These are phyloP conservation scores for Candida orba DNA, from an alignment of 805 yeast genomes.

Conservation along the genomic window DNA sequence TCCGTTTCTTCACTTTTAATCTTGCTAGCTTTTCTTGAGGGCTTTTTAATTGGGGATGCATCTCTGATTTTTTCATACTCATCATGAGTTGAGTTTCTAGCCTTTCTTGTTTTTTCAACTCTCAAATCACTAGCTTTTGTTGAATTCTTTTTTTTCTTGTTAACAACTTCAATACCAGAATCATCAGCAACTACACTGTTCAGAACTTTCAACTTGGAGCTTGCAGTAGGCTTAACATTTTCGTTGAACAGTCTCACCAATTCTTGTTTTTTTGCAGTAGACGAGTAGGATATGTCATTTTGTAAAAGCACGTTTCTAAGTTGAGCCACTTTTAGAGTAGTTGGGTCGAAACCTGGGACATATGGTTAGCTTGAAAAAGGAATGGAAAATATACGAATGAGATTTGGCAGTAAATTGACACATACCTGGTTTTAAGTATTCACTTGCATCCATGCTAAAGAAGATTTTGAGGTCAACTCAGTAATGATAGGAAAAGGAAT, in stretches of 20 bases:
- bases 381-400: background rate
- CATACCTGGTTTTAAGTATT: slow-evolving; percentile 31
- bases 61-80: background rate
- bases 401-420: slow-evolving; percentile 38
- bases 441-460: slow-evolving; percentile 28
- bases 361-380: background rate
- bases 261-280: slow-evolving; percentile 61
- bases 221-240: slow-evolving; percentile 43
- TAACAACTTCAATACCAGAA: slow-evolving; percentile 34
- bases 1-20: slow-evolving; percentile 13
- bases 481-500: too few relatives aligned
- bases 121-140: slow-evolving; percentile 3
- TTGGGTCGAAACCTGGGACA: slow-evolving; percentile 58
- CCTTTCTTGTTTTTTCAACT: slow-evolving; percentile 7
- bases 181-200: slow-evolving; percentile 27
- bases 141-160: slow-evolving; percentile 8
- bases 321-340: slow-evolving; percentile 56
- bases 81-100: background rate
- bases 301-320: slow-evolving; percentile 59
- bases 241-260: slow-evolving; percentile 54
- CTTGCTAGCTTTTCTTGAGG: slow-evolving; percentile 17
- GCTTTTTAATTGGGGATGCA: slow-evolving; percentile 6
- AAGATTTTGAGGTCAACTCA: background rate
- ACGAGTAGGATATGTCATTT: slow-evolving; percentile 53
- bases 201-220: slow-evolving; percentile 29